These are phyloP conservation scores for Huntiella savannae DNA, from an alignment of 2,329 filamentous ascomycete genomes.

Conservation along the genomic window DNA sequence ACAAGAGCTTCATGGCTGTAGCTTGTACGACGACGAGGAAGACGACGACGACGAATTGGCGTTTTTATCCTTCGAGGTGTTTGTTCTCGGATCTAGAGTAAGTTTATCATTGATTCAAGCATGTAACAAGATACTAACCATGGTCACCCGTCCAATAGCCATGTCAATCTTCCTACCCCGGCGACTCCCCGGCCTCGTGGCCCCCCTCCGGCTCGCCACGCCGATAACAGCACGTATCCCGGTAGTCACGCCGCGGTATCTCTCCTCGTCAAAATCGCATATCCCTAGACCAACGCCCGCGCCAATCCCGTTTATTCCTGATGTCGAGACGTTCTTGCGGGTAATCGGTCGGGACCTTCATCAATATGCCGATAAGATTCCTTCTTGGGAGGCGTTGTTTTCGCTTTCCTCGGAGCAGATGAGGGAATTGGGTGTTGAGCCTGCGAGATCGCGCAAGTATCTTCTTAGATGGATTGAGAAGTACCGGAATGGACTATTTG, in stretches of 20 bases:
- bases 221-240: too few relatives aligned
- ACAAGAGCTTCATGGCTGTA: too few relatives aligned
- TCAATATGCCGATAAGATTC: conserved; percentile 69
- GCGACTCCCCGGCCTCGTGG: conserved; percentile 1
- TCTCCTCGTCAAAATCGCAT: conserved; percentile 7
- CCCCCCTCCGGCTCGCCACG: neutral
- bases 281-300: conserved; percentile 14
- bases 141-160: too few relatives aligned
- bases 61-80: too few relatives aligned
- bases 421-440: conserved; percentile 69
- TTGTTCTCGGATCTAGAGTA: too few relatives aligned
- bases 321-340: conserved; percentile 68
- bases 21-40: too few relatives aligned
- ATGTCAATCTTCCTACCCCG: conserved; percentile 6
- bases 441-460: conserved; percentile 63
- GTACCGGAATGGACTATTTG: conserved; percentile 59
- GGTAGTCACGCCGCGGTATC: neutral
- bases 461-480: conserved; percentile 74
- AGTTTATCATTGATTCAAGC: too few relatives aligned
- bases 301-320: conserved; percentile 71
- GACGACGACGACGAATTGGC: too few relatives aligned
- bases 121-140: too few relatives aligned
- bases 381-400: conserved; percentile 82
- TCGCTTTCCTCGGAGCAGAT: conserved; percentile 59
- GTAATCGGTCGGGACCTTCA: conserved; percentile 77